A percentile compares a stretch with the other conserved stretches of the same genome.
These are phyloP conservation scores for Leishmania tarentolae DNA, from an alignment of 208 protist genomes.

Conservation along the genomic window DNA sequence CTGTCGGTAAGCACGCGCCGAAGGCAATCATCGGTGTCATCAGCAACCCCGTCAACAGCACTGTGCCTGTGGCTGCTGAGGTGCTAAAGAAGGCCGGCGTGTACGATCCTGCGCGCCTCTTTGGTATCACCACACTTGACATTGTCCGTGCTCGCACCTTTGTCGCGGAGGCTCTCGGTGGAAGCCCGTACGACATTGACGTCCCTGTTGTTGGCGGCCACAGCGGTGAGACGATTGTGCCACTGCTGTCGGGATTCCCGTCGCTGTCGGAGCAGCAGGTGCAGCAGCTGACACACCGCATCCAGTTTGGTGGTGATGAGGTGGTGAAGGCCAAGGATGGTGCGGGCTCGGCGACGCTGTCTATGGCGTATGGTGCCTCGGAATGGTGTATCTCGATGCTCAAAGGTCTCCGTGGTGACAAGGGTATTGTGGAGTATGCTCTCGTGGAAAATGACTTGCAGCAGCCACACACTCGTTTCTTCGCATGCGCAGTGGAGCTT, in stretches of 20 bases:
- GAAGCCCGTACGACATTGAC: slow-evolving; percentile 59
- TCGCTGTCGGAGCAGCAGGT: slow-evolving; percentile 64
- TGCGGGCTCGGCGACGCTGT: slow-evolving; percentile 80
- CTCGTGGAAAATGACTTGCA: slow-evolving; percentile 64
- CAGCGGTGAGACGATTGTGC: slow-evolving; percentile 94
- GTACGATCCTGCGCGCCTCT: slow-evolving; percentile 84
- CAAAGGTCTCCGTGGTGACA: slow-evolving; percentile 73
- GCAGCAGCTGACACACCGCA: slow-evolving; percentile 79
- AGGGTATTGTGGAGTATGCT: slow-evolving; percentile 73
- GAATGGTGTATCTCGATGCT: slow-evolving; percentile 75
- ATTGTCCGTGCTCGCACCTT: slow-evolving; percentile 80
- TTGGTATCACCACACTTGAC: slow-evolving; percentile 95
- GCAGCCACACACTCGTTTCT: slow-evolving; percentile 60
- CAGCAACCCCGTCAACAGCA: slow-evolving; percentile 96
- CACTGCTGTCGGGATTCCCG: slow-evolving; percentile 81
- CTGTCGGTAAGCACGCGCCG: slow-evolving; percentile 80
- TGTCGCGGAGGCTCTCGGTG: slow-evolving; percentile 60
- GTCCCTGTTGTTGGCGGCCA: slow-evolving; percentile 95
- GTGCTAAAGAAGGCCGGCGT: slow-evolving; percentile 84
- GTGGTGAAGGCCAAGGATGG: slow-evolving; percentile 91
- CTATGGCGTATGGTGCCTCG: slow-evolving; percentile 56
- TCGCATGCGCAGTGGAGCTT: slow-evolving; percentile 81
- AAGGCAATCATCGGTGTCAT: slow-evolving; percentile 93
- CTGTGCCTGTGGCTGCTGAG: slow-evolving; percentile 94
- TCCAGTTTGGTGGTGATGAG: slow-evolving; percentile 86